These are phyloP conservation scores for Bipolaris oryzae DNA, from an alignment of 2,329 filamentous ascomycete species.

Conservation along the genomic window DNA sequence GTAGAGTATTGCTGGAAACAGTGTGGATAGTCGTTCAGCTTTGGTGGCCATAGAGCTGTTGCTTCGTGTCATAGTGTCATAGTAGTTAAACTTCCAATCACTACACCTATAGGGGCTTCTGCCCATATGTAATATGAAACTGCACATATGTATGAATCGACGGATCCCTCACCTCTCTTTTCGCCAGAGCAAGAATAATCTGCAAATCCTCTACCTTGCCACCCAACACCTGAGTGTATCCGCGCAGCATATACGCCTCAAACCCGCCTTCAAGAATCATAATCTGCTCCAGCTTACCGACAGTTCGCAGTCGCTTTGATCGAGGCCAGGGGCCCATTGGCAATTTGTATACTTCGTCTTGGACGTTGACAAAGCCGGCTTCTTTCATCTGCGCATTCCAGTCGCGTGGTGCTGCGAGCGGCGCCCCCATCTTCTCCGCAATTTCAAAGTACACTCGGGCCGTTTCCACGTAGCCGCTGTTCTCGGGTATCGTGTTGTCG, in stretches of 20 bases:
- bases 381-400: conserved; percentile 45
- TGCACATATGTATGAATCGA: conserved; percentile 32
- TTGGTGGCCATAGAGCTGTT: too few species aligned
- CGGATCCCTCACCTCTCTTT: conserved; percentile 28
- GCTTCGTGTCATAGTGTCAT: too few species aligned
- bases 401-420: conserved; percentile 37
- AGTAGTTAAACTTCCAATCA: too few species aligned
- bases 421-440: conserved; percentile 36
- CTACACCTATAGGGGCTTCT: conserved; percentile 17
- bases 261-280: conserved; percentile 34
- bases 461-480: conserved; percentile 28
- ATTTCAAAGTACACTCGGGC: conserved; percentile 29
- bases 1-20: neutral
- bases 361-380: conserved; percentile 54
- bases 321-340: conserved; percentile 39
- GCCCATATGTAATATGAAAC: conserved; percentile 31
- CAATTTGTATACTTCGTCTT: conserved; percentile 37
- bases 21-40: too few species aligned
- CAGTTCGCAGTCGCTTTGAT: conserved; percentile 28
- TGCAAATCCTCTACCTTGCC: conserved; percentile 25
- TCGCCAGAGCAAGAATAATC: conserved; percentile 25
- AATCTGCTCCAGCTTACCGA: conserved; percentile 28
- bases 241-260: conserved; percentile 32
- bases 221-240: conserved; percentile 27
- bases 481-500: conserved; percentile 27